Conservation (phyloP, 139 green algal genomes). For the Eudorina sp. region DNA sequence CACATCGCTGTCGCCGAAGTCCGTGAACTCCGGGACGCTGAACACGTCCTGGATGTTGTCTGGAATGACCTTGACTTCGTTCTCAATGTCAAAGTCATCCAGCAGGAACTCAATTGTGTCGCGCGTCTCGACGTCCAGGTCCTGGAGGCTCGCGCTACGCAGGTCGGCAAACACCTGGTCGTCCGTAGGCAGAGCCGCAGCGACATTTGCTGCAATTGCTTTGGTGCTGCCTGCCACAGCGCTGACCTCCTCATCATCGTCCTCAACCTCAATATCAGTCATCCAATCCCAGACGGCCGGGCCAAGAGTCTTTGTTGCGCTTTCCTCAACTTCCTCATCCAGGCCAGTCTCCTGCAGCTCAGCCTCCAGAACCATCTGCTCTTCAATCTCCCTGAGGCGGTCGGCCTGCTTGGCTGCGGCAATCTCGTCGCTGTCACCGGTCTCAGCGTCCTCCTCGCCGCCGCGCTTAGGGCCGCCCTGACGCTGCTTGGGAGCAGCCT, state of each 20-base stretch:
- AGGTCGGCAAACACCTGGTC: constrained; percentile 45
- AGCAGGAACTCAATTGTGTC: constrained; percentile 59
- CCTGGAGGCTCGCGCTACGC: constrained; percentile 47
- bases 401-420: constrained; percentile 51
- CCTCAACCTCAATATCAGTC: constrained; percentile 15
- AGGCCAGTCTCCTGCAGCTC: constrained; percentile 56
- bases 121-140: constrained; percentile 45
- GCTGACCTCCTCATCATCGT: constrained; percentile 32
- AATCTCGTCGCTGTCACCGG: constrained; percentile 42
- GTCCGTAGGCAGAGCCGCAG: constrained; percentile 31
- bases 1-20: constrained; percentile 10
- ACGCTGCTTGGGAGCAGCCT: constrained; percentile 64
- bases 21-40: constrained; percentile 11
- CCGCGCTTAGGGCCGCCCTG: constrained; percentile 2
- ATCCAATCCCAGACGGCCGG: constrained; percentile 59
- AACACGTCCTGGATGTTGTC: constrained; percentile 11
- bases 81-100: constrained; percentile 54
- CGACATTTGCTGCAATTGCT: neutral
- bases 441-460: constrained; percentile 26
- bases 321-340: constrained; percentile 39
- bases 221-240: neutral
- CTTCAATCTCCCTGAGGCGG: constrained; percentile 56
- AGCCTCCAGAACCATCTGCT: constrained; percentile 61
- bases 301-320: neutral
- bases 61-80: constrained; percentile 47